Percentiles rank a stretch among this genome's conserved stretches.
Evolutionary conservation across 108 stramenopile species (phyloP).

Genomic region (Parietichytrium sp.): DNA sequence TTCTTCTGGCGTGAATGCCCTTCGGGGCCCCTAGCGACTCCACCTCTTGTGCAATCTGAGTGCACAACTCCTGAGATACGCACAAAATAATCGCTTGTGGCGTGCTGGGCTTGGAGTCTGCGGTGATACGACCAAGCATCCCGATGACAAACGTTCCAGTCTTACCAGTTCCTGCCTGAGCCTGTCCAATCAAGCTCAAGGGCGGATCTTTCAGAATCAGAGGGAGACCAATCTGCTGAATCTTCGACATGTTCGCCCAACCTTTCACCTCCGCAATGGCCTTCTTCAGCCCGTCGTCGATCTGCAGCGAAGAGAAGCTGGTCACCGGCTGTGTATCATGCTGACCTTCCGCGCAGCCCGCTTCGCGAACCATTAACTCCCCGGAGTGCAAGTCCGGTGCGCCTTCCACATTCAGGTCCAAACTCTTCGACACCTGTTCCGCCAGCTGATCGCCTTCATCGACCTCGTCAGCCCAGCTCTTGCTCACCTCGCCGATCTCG

Average conservation of each 20-base stretch:
- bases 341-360: constrained; percentile 12
- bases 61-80: constrained; percentile 38
- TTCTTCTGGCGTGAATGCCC: constrained; percentile 19
- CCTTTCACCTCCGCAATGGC: constrained; percentile 30
- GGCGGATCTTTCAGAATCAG: constrained; percentile 9
- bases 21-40: constrained; percentile 3
- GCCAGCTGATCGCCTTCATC: constrained; percentile 3
- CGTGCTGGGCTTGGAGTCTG: constrained; percentile 20
- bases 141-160: constrained; percentile 44
- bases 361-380: constrained; percentile 28
- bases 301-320: constrained; percentile 20
- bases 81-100: constrained; percentile 25
- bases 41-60: constrained; percentile 35
- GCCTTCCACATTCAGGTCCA: constrained; percentile 30
- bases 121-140: constrained; percentile 21
- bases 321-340: constrained; percentile 30
- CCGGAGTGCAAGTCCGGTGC: constrained; percentile 31
- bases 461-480: constrained; percentile 9
- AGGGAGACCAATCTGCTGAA: constrained; percentile 24
- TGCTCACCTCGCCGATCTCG: not conserved
- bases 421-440: not conserved
- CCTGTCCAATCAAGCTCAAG: constrained; percentile 42
- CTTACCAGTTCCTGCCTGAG: constrained; percentile 47
- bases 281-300: constrained; percentile 37
- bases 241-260: constrained; percentile 33